phyloP scores from a whole-genome alignment of 345 rosid species.

The Hypericum perforatum region DNA sequence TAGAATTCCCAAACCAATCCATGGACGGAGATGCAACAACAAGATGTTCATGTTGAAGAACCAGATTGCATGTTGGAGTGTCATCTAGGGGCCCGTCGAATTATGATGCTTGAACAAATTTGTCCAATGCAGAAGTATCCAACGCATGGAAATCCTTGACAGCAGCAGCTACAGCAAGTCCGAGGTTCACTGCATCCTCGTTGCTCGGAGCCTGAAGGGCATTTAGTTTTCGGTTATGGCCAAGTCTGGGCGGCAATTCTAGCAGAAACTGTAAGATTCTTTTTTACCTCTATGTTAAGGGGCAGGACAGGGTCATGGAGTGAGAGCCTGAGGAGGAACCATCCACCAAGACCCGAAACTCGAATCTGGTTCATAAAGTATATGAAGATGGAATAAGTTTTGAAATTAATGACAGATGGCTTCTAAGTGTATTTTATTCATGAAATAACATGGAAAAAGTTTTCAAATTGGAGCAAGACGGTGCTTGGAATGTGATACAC shows the following conservation, averaged over 20 bases:
- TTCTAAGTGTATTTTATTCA: no score
- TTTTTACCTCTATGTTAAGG: slow-evolving; percentile 83
- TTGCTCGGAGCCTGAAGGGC: slow-evolving; percentile 54
- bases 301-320: slow-evolving; percentile 99
- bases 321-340: slow-evolving; percentile 97
- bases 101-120: slow-evolving; percentile 34
- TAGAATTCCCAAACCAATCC: neutral
- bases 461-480: no score
- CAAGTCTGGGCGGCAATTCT: neutral
- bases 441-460: no score
- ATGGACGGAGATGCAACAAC: neutral
- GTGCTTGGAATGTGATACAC: no score
- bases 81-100: neutral
- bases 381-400: neutral
- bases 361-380: slow-evolving; percentile 46
- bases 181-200: slow-evolving; percentile 70
- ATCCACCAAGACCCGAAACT: slow-evolving; percentile 85
- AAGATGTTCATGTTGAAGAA: neutral
- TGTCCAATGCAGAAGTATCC: slow-evolving; percentile 72
- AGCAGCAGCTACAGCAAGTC: slow-evolving; percentile 54
- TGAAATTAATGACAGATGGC: neutral
- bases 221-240: neutral
- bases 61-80: neutral
- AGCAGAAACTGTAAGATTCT: slow-evolving; percentile 4
- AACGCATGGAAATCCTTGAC: slow-evolving; percentile 61